These are phyloP conservation scores for Lasiosphaeriaceae sp. DNA, from an alignment of 495 filamentous ascomycete species.

Conservation along the genomic window DNA sequence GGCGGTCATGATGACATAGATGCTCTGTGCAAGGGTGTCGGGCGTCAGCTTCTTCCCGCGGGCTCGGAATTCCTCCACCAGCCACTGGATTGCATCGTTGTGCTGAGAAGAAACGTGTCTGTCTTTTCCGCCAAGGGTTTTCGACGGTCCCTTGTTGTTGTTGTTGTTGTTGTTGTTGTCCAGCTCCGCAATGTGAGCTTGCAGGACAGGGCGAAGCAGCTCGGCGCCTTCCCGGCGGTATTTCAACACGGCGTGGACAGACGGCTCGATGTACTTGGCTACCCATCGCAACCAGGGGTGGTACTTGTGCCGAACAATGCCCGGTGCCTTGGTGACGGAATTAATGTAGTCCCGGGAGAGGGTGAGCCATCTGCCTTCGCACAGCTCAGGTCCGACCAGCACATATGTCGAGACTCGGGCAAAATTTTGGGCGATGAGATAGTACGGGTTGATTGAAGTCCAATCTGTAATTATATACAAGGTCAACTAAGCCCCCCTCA, in stretches of 20 bases:
- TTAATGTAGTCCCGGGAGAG: conserved; percentile 1
- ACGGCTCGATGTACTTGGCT: not conserved
- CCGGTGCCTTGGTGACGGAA: not conserved
- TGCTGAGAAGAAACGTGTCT: not conserved
- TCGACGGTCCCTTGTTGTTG: not conserved
- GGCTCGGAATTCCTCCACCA: not conserved
- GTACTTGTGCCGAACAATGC: not conserved
- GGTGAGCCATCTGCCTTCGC: not conserved
- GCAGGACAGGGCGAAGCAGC: not conserved
- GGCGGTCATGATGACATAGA: conserved; percentile 1
- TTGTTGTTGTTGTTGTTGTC: too few relatives aligned
- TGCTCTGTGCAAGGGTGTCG: not conserved
- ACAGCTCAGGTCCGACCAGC: not conserved
- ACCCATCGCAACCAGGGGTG: not conserved
- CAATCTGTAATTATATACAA: not conserved
- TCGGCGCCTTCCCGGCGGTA: not conserved
- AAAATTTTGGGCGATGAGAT: not conserved
- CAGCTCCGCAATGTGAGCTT: not conserved
- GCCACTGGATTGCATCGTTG: conserved; percentile 1
- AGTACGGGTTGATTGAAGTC: not conserved
- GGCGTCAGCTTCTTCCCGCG: not conserved
- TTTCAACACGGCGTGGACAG: not conserved
- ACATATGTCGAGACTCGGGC: not conserved
- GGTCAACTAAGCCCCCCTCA: too few relatives aligned
- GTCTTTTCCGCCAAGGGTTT: not conserved